Evolutionary conservation across 2,329 filamentous ascomycete species (phyloP).

Genomic region (Penicillium occitanis): DNA sequence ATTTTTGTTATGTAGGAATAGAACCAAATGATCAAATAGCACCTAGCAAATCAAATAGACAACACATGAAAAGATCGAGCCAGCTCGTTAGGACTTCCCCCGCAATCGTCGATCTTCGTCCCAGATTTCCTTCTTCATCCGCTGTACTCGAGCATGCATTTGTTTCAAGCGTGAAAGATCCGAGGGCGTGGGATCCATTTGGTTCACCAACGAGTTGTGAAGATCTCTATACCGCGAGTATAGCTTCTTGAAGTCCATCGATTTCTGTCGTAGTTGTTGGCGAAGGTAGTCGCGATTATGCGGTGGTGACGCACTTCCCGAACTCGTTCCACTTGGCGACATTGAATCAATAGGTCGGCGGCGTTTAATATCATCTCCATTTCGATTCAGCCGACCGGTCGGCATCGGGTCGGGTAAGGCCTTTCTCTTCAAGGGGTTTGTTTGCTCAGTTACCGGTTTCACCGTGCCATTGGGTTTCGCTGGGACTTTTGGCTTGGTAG

Average conservation of each 20-base stretch:
- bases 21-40: neutral
- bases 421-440: constrained; percentile 45
- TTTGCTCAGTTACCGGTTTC: constrained; percentile 28
- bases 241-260: constrained; percentile 54
- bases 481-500: constrained; percentile 19
- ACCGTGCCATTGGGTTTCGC: constrained; percentile 30
- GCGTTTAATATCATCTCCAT: constrained; percentile 47
- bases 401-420: constrained; percentile 33
- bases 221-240: constrained; percentile 59
- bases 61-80: neutral
- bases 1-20: neutral
- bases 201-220: constrained; percentile 49
- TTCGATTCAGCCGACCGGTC: constrained; percentile 33
- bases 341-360: constrained; percentile 34
- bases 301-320: constrained; percentile 43
- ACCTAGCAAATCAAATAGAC: neutral
- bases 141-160: constrained; percentile 55
- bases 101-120: constrained; percentile 43
- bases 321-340: constrained; percentile 42
- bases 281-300: constrained; percentile 38
- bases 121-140: constrained; percentile 60
- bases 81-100: neutral
- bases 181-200: constrained; percentile 46
- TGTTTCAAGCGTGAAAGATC: constrained; percentile 55
- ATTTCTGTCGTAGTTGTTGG: constrained; percentile 43